Conservation (phyloP, 2,329 filamentous ascomycete genomes). For the Plenodomus tracheiphilus region DNA sequence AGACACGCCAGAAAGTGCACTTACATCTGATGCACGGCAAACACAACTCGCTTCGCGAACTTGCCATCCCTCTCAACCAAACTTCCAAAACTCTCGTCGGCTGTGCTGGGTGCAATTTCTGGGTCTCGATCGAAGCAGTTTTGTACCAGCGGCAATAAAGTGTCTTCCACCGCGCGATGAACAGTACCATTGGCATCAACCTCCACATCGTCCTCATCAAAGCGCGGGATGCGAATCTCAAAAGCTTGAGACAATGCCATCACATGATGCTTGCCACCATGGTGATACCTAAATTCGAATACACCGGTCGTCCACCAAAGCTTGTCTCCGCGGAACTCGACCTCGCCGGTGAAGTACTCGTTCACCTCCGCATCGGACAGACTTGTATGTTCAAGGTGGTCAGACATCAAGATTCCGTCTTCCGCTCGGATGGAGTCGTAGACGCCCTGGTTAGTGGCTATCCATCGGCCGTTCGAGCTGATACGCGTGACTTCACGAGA, state of each 20-base stretch:
- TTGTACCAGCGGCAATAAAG: constrained; percentile 78
- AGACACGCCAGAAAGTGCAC: too few species aligned
- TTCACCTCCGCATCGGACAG: constrained; percentile 54
- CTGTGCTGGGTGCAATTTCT: constrained; percentile 80
- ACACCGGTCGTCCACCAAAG: constrained; percentile 96
- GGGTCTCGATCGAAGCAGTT: constrained; percentile 94
- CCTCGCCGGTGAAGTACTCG: constrained; percentile 74
- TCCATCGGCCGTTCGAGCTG: constrained; percentile 85
- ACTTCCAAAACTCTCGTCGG: constrained; percentile 81
- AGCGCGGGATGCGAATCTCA: constrained; percentile 80
- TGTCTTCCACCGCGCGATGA: constrained; percentile 71
- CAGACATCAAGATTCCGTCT: constrained; percentile 71
- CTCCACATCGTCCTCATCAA: constrained; percentile 73
- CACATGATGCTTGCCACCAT: constrained; percentile 87
- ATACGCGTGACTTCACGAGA: constrained; percentile 83
- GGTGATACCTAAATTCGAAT: constrained; percentile 97
- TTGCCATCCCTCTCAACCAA: constrained; percentile 86
- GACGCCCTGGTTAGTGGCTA: constrained; percentile 73
- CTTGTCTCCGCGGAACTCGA: constrained; percentile 88
- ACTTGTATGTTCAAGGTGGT: constrained; percentile 59
- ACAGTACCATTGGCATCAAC: constrained; percentile 63
- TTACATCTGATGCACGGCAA: constrained; percentile 91
- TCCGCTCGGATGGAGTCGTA: constrained; percentile 79
- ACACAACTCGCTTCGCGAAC: constrained; percentile 87
- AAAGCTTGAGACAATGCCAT: constrained; percentile 95